These are phyloP conservation scores for Nematocida sp. DNA, from an alignment of 371 early-diverging fungal species.

Conservation along the genomic window DNA sequence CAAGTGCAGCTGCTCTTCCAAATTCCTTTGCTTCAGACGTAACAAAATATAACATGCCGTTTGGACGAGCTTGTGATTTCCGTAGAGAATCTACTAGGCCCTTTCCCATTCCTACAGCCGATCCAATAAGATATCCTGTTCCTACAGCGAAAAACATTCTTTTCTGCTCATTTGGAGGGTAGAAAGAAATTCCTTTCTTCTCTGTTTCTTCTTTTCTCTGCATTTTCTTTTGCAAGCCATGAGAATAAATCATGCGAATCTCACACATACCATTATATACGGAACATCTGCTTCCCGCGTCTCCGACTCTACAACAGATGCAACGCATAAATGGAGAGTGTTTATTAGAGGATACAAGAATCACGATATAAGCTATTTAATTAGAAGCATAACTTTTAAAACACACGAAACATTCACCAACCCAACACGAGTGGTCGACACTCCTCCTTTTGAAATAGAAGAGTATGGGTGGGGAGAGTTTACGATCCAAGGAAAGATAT, in stretches of 20 bases:
- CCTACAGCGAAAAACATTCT: constrained; percentile 35
- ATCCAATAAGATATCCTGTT: constrained; percentile 18
- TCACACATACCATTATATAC: constrained; percentile 50
- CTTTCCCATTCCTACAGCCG: constrained; percentile 10
- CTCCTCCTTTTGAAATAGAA: constrained; percentile 56
- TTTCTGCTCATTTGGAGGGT: constrained; percentile 2
- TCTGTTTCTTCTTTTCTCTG: constrained; percentile 34
- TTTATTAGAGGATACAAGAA: constrained; percentile 54
- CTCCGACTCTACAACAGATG: constrained; percentile 18
- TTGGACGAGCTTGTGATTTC: constrained; percentile 26
- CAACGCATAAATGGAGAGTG: constrained; percentile 52
- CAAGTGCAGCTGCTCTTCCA: neutral
- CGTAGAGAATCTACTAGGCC: neutral
- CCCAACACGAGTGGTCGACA: constrained; percentile 43
- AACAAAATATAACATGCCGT: constrained; percentile 15
- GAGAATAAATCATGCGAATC: constrained; percentile 57
- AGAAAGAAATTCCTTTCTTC: neutral
- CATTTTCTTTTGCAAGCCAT: constrained; percentile 49
- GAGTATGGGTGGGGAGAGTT: constrained; percentile 60
- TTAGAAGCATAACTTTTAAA: constrained; percentile 50
- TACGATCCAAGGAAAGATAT: constrained; percentile 51
- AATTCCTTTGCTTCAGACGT: neutral
- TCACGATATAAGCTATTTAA: constrained; percentile 53
- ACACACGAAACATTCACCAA: constrained; percentile 56
- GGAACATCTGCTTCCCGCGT: constrained; percentile 44